phyloP scores from a whole-genome alignment of 768 basidiomycete species.

The Phlegmacium glaucopus region DNA sequence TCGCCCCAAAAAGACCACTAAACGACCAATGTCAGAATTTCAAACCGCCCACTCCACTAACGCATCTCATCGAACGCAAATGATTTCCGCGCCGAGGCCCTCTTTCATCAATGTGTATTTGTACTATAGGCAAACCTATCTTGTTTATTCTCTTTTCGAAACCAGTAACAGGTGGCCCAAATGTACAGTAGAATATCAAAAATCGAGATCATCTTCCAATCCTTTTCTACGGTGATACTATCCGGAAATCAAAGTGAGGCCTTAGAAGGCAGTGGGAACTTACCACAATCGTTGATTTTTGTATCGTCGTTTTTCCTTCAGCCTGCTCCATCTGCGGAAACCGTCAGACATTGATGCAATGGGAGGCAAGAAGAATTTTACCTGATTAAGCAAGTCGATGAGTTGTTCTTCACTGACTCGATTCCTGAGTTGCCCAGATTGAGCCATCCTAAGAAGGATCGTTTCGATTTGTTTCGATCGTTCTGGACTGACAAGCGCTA shows the following conservation, averaged over 20 bases:
- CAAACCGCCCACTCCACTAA: slow-evolving; percentile 37
- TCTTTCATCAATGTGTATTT: too few species aligned
- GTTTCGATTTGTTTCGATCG: slow-evolving; percentile 78
- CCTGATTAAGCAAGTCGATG: slow-evolving; percentile 85
- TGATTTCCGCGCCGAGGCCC: too few species aligned
- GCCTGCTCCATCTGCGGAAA: slow-evolving; percentile 26
- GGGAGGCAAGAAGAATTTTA: slow-evolving; percentile 18
- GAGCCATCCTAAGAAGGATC: slow-evolving; percentile 78
- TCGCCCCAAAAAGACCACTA: not conserved
- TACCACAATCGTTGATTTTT: slow-evolving; percentile 61
- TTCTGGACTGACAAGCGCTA: slow-evolving; percentile 81
- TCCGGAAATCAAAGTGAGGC: slow-evolving; percentile 2
- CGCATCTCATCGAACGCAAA: not conserved
- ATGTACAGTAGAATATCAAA: slow-evolving; percentile 5
- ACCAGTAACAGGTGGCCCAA: too few species aligned
- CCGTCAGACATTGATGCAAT: not conserved
- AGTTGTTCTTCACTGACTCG: slow-evolving; percentile 78
- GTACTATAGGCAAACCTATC: too few species aligned
- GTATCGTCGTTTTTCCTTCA: slow-evolving; percentile 43
- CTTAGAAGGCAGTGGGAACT: slow-evolving; percentile 5
- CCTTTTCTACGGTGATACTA: slow-evolving; percentile 68
- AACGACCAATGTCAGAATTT: slow-evolving; percentile 39
- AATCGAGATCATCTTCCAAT: slow-evolving; percentile 63
- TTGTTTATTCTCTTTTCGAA: too few species aligned
- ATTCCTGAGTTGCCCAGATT: slow-evolving; percentile 75